phyloP scores from a whole-genome alignment of 495 filamentous ascomycete species.

The Xylaria palmicola region DNA sequence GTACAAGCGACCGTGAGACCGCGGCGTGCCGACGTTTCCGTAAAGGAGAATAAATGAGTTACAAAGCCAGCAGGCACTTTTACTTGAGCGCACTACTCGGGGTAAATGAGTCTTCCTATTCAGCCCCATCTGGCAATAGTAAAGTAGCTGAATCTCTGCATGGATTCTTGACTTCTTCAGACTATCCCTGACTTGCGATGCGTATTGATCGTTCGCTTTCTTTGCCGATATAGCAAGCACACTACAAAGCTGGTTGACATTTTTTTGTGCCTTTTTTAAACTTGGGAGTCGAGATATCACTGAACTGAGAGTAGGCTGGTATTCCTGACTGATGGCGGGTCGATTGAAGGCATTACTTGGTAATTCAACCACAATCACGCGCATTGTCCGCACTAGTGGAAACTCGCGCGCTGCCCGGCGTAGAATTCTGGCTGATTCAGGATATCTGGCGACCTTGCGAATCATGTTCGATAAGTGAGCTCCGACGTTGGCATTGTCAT shows the following conservation, averaged over 20 bases:
- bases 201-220: conserved; percentile 18
- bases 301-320: conserved; percentile 15
- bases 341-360: conserved; percentile 23
- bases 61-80: conserved; percentile 52
- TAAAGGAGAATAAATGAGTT: conserved; percentile 44
- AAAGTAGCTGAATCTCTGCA: conserved; percentile 51
- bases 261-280: conserved; percentile 2
- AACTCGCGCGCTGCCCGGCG: conserved; percentile 28
- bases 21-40: conserved; percentile 39
- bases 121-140: conserved; percentile 35
- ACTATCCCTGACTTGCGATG: conserved; percentile 15
- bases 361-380: conserved; percentile 26
- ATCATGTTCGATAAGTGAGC: conserved; percentile 29
- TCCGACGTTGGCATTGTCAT: conserved; percentile 12
- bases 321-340: not conserved
- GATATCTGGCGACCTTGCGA: conserved; percentile 37
- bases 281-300: conserved; percentile 19
- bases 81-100: conserved; percentile 50
- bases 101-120: conserved; percentile 24
- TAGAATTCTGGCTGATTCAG: conserved; percentile 32
- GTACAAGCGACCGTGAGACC: conserved; percentile 45
- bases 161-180: conserved; percentile 41
- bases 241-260: conserved; percentile 6
- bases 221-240: conserved; percentile 1
- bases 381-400: conserved; percentile 24